phyloP scores from a whole-genome alignment of 1,284 basidiomycete genomes.

The Rhodotorula sp. region DNA sequence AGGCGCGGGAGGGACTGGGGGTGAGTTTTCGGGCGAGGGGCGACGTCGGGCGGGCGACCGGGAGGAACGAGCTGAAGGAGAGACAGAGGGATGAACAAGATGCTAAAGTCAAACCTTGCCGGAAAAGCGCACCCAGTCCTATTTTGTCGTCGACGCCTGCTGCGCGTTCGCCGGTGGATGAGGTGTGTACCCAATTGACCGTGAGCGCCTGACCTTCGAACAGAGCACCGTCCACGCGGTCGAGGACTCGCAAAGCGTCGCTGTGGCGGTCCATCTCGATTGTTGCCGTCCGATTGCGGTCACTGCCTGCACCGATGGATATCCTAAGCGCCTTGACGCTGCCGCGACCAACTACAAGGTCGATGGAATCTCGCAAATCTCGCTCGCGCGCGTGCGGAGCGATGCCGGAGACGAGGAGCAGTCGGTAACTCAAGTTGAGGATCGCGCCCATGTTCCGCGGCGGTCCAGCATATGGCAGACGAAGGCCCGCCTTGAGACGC shows the following conservation, averaged over 20 bases:
- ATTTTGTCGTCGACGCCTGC: too few species aligned
- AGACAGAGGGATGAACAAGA: too few species aligned
- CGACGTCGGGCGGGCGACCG: not conserved
- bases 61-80: too few species aligned
- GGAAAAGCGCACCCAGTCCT: too few species aligned
- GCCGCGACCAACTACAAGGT: too few species aligned
- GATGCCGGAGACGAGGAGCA: not conserved
- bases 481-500: too few species aligned
- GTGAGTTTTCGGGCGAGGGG: not conserved
- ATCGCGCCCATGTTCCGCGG: not conserved
- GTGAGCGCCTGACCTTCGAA: not conserved
- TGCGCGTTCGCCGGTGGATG: too few species aligned
- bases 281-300: not conserved
- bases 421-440: not conserved
- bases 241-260: not conserved
- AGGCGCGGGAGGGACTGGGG: not conserved
- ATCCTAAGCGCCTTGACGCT: too few species aligned
- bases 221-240: not conserved
- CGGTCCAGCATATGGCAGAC: too few species aligned
- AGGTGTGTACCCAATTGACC: not conserved
- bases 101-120: too few species aligned
- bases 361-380: too few species aligned
- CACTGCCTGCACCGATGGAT: not conserved
- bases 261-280: not conserved
- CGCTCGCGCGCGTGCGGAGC: not conserved